Evolutionary conservation across 768 basidiomycete species (phyloP).

Genomic region (Brasilioporus rufonigricans): DNA sequence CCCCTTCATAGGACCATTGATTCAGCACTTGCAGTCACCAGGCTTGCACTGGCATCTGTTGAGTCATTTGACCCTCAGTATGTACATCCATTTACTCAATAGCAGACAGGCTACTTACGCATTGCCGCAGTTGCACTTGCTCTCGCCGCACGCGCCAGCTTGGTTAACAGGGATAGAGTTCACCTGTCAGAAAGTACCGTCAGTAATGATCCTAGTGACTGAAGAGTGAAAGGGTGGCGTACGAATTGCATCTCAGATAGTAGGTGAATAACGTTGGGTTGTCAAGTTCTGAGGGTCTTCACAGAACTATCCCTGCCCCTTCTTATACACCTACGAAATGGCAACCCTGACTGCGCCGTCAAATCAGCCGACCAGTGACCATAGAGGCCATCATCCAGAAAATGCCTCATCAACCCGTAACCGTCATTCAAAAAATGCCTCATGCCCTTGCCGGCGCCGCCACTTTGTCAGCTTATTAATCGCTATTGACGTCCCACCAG

Average conservation of each 20-base stretch:
- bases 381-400: neutral
- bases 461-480: too few relatives aligned
- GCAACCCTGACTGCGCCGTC: neutral
- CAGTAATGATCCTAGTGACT: neutral
- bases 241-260: constrained; percentile 15
- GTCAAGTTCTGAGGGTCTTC: neutral
- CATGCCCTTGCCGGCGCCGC: too few relatives aligned
- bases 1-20: neutral
- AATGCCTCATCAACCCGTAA: constrained; percentile 1
- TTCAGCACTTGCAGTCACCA: neutral
- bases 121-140: constrained; percentile 6
- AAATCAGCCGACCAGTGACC: too few relatives aligned
- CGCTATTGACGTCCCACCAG: too few relatives aligned
- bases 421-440: neutral
- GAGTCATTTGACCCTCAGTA: neutral
- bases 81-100: neutral
- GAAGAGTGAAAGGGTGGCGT: neutral
- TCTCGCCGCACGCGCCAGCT: constrained; percentile 3
- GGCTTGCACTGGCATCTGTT: neutral
- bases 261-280: neutral
- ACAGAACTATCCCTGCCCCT: neutral
- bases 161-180: constrained; percentile 16
- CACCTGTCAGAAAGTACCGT: neutral
- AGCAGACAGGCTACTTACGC: neutral
- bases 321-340: constrained; percentile 10